These are phyloP conservation scores for Ceratopteris richardii DNA, from an alignment of 75 land plant genomes.

Conservation along the genomic window DNA sequence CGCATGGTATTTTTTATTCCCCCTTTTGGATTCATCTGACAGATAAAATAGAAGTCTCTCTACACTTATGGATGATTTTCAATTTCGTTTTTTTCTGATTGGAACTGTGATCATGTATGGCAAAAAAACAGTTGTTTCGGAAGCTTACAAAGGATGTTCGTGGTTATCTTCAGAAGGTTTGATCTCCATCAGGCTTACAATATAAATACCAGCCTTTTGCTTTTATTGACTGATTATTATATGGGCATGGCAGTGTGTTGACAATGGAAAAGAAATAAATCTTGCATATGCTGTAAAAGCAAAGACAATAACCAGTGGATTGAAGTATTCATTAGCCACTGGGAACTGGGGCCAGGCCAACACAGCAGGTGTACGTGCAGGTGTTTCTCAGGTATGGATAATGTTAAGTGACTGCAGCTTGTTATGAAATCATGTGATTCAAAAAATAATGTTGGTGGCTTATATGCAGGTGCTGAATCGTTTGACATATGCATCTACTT, in stretches of 20 bases:
- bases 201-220: neutral
- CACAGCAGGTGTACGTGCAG: constrained; percentile 96
- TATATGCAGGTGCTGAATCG: constrained; percentile 90
- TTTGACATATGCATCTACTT: constrained; percentile 90
- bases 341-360: constrained; percentile 99
- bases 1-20: constrained; percentile 54
- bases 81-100: too few species aligned
- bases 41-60: too few species aligned
- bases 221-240: constrained; percentile 2
- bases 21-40: too few species aligned
- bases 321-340: constrained; percentile 97
- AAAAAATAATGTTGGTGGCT: constrained; percentile 11
- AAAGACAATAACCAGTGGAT: constrained; percentile 98
- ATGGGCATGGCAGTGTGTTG: constrained; percentile 61
- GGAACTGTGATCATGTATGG: too few species aligned
- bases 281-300: constrained; percentile 99
- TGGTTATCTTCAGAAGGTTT: constrained; percentile 89
- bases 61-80: too few species aligned
- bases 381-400: constrained; percentile 95
- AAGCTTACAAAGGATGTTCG: constrained; percentile 97
- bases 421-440: too few species aligned
- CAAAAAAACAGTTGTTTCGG: constrained; percentile 88
- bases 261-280: constrained; percentile 96
- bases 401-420: too few species aligned
- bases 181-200: neutral